Conservation (phyloP, 1,139 yeast genomes). For the Geotrichum candidum region DNA sequence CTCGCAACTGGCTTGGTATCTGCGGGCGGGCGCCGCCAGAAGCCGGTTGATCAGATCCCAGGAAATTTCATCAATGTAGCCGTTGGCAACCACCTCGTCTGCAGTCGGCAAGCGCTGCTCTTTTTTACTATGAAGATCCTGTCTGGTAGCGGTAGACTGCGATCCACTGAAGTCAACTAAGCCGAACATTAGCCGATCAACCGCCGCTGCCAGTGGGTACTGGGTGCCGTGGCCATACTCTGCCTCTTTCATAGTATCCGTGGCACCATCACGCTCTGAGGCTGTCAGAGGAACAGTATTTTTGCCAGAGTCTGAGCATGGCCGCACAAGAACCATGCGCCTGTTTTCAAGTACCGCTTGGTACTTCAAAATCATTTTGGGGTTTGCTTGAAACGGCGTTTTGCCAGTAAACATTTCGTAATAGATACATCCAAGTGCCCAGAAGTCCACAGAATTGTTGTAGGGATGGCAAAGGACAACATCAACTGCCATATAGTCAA, state of each 20-base stretch:
- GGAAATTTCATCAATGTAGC: slow-evolving; percentile 10
- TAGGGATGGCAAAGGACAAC: slow-evolving; percentile 14
- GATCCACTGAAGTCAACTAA: not conserved
- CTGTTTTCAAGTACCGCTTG: slow-evolving; percentile 2
- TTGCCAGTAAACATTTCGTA: slow-evolving; percentile 17
- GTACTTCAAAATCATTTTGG: slow-evolving; percentile 12
- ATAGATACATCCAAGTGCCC: slow-evolving; percentile 18
- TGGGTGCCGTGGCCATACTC: too few relatives aligned
- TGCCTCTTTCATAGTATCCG: not conserved
- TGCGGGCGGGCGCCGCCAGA: slow-evolving; percentile 4
- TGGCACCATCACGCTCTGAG: not conserved
- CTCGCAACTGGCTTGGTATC: slow-evolving; percentile 13
- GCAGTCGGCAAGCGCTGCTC: not conserved
- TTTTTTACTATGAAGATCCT: not conserved
- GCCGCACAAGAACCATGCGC: not conserved
- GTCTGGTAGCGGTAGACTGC: not conserved
- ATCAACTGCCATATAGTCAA: slow-evolving; percentile 19
- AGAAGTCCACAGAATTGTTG: slow-evolving; percentile 16
- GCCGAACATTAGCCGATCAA: not conserved
- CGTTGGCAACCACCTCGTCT: slow-evolving; percentile 2
- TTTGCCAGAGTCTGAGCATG: not conserved
- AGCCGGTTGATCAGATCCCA: slow-evolving; percentile 16
- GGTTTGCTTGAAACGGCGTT: slow-evolving; percentile 18
- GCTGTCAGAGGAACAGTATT: not conserved
- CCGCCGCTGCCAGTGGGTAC: not conserved